A percentile compares a stretch with the other conserved stretches of the same genome.
Evolutionary conservation across 1,139 yeast genomes (phyloP).

Genomic region (Diutina catenulata): DNA sequence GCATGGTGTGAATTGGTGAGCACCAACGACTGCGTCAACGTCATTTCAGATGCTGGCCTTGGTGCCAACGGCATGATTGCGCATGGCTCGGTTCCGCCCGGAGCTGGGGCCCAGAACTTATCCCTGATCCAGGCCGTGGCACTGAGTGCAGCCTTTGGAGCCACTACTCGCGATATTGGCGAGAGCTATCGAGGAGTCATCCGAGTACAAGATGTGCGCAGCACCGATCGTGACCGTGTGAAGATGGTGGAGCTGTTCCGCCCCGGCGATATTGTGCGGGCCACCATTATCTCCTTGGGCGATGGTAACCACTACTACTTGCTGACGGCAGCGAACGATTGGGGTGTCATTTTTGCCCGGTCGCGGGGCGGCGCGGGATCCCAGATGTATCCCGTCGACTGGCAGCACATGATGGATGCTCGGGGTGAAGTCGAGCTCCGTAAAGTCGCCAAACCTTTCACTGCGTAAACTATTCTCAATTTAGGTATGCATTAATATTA

Average conservation of each 20-base stretch:
- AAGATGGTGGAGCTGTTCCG: slow-evolving; percentile 66
- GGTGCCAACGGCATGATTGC: slow-evolving; percentile 49
- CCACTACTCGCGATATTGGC: slow-evolving; percentile 57
- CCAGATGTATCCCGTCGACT: slow-evolving; percentile 81
- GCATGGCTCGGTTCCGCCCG: slow-evolving; percentile 23
- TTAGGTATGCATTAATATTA: no score
- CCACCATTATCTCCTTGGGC: slow-evolving; percentile 73
- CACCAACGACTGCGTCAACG: slow-evolving; percentile 55
- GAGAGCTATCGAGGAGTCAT: slow-evolving; percentile 88
- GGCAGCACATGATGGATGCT: slow-evolving; percentile 88
- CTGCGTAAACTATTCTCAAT: neutral
- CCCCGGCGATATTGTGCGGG: slow-evolving; percentile 91
- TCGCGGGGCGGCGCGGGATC: slow-evolving; percentile 61
- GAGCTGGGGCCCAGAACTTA: slow-evolving; percentile 43
- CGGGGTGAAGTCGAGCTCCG: slow-evolving; percentile 71
- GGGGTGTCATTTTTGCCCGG: slow-evolving; percentile 88
- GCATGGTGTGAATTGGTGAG: slow-evolving; percentile 78
- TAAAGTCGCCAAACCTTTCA: slow-evolving; percentile 79
- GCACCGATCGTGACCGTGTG: slow-evolving; percentile 84
- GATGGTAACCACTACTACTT: slow-evolving; percentile 88
- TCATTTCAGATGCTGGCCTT: slow-evolving; percentile 50
- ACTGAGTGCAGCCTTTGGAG: slow-evolving; percentile 20
- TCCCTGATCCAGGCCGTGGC: slow-evolving; percentile 36
- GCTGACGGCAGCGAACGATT: slow-evolving; percentile 79
- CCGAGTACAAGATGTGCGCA: slow-evolving; percentile 78